phyloP scores from a whole-genome alignment of 192 early-diverging fungal species.

The Paraglomus brasilianum region DNA sequence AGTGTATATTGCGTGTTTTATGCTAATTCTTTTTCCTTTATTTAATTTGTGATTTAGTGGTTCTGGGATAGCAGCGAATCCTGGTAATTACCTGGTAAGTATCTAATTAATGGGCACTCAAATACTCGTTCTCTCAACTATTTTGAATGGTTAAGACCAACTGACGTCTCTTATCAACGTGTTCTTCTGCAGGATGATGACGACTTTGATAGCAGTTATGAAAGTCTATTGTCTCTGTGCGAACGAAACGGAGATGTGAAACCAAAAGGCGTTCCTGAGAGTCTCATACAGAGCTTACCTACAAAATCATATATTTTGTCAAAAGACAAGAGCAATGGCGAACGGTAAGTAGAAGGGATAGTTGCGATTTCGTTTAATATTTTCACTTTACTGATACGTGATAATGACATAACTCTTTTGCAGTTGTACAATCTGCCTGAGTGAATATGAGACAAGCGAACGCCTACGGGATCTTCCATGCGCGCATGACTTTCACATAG shows the following conservation, averaged over 20 bases:
- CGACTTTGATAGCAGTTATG: conserved; percentile 39
- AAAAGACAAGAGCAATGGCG: conserved; percentile 14
- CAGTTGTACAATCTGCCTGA: conserved; percentile 51
- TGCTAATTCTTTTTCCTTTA: background rate
- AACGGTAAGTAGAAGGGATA: conserved; percentile 14
- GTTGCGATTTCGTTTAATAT: background rate
- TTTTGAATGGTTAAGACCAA: background rate
- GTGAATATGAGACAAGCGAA: conserved; percentile 51
- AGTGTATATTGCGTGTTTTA: background rate
- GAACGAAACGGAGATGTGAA: conserved; percentile 40
- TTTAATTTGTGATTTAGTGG: background rate
- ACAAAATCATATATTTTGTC: conserved; percentile 1
- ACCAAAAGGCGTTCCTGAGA: conserved; percentile 34
- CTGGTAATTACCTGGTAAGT: conserved; percentile 31
- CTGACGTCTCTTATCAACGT: background rate
- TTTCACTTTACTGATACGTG: conserved; percentile 3
- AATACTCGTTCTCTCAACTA: background rate
- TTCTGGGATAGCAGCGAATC: conserved; percentile 27
- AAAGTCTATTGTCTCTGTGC: conserved; percentile 33
- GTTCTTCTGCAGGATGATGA: conserved; percentile 37
- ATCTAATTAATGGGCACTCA: background rate
- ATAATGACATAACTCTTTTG: background rate
- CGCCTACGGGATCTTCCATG: conserved; percentile 49
- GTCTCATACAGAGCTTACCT: conserved; percentile 18
- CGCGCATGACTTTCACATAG: conserved; percentile 52